These are phyloP conservation scores for Podaxis sp. DNA, from an alignment of 768 basidiomycete genomes.

Conservation along the genomic window DNA sequence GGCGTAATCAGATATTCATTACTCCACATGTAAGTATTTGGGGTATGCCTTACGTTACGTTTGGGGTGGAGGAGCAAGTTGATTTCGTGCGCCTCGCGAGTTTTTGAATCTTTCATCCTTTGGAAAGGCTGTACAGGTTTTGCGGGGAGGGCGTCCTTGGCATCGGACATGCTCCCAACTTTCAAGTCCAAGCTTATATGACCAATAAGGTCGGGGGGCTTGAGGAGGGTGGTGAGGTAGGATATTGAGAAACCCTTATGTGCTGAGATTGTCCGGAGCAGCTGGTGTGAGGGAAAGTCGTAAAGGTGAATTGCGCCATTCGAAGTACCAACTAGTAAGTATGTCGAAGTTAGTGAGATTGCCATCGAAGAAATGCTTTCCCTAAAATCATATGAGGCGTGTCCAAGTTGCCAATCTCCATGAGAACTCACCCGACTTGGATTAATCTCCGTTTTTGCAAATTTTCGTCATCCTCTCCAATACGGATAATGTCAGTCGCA, in stretches of 20 bases:
- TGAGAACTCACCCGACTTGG: conserved; percentile 55
- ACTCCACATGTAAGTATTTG: background rate
- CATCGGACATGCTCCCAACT: conserved; percentile 37
- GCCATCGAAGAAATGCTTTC: conserved; percentile 71
- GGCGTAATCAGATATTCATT: background rate
- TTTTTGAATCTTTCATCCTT: conserved; percentile 64
- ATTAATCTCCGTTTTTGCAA: conserved; percentile 62
- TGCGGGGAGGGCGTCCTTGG: conserved; percentile 63
- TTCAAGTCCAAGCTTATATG: conserved; percentile 62
- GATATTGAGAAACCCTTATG: conserved; percentile 72
- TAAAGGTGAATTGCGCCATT: conserved; percentile 76
- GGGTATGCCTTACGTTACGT: conserved; percentile 36
- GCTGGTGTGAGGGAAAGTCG: conserved; percentile 89
- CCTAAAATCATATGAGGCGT: conserved; percentile 35
- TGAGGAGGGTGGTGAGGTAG: conserved; percentile 74
- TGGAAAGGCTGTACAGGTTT: conserved; percentile 71
- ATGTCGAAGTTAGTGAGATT: conserved; percentile 75
- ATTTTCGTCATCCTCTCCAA: conserved; percentile 55
- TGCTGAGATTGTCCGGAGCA: conserved; percentile 75
- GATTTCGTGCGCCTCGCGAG: conserved; percentile 71
- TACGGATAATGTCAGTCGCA: conserved; percentile 63
- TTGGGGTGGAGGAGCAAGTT: conserved; percentile 56
- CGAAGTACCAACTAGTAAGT: conserved; percentile 81
- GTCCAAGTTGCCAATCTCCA: background rate
- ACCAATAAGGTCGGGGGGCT: conserved; percentile 85